These are phyloP conservation scores for Penicillium hesseltinei DNA, from an alignment of 2,329 filamentous ascomycete genomes.

Conservation along the genomic window DNA sequence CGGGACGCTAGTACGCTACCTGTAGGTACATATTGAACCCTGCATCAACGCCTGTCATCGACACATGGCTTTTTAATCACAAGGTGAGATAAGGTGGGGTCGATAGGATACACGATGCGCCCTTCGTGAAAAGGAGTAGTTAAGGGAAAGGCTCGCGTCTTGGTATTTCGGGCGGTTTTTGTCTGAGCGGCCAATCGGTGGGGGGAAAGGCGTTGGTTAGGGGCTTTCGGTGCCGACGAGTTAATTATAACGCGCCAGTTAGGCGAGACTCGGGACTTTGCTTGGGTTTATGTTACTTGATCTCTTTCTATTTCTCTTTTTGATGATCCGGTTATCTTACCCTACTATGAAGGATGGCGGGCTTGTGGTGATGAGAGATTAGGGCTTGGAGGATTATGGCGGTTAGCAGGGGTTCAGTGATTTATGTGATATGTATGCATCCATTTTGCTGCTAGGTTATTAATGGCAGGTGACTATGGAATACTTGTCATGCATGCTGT, in stretches of 20 bases:
- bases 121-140: conserved; percentile 19
- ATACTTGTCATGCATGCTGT: background rate
- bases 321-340: too few relatives aligned
- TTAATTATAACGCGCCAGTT: conserved; percentile 3
- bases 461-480: background rate
- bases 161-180: conserved; percentile 10
- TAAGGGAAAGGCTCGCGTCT: conserved; percentile 26
- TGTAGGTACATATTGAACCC: background rate
- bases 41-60: background rate
- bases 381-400: background rate
- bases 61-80: background rate
- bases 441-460: background rate
- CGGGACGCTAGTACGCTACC: background rate
- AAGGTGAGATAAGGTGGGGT: background rate
- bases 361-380: background rate
- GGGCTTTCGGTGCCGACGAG: background rate
- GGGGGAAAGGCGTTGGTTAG: background rate
- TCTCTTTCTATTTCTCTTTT: background rate
- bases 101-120: background rate
- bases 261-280: background rate
- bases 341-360: background rate
- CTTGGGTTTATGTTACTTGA: background rate
- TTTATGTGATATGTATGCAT: background rate
- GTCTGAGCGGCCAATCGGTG: conserved; percentile 10
- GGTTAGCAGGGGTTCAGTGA: background rate